These are phyloP conservation scores for Geotrichum macrosporum DNA, from an alignment of 1,139 yeast species.

Conservation along the genomic window DNA sequence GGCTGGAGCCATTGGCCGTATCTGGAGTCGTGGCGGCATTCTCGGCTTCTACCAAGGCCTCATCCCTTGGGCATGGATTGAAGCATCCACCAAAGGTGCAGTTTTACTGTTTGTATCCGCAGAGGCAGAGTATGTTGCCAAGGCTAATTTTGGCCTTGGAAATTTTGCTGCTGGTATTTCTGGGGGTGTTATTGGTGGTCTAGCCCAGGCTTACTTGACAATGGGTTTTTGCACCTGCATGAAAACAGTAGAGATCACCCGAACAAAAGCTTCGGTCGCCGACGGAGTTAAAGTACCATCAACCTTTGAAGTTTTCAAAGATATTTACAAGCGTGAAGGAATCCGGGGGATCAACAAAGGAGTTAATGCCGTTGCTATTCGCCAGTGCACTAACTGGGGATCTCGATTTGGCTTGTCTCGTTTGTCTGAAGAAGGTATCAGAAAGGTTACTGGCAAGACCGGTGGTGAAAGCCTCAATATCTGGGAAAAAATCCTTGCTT, in stretches of 20 bases:
- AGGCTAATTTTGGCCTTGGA: slow-evolving; percentile 53
- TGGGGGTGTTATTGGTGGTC: slow-evolving; percentile 94
- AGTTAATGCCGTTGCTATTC: slow-evolving; percentile 95
- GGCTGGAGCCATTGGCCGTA: slow-evolving; percentile 62
- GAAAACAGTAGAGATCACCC: slow-evolving; percentile 96
- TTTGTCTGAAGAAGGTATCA: slow-evolving; percentile 81
- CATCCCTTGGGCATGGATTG: slow-evolving; percentile 99
- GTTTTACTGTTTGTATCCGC: slow-evolving; percentile 90
- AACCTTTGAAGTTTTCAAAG: slow-evolving; percentile 79
- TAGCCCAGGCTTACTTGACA: slow-evolving; percentile 91
- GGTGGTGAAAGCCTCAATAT: slow-evolving; percentile 58
- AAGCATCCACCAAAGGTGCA: slow-evolving; percentile 98
- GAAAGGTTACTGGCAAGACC: slow-evolving; percentile 56
- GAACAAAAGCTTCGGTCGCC: slow-evolving; percentile 55
- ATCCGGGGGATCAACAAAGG: slow-evolving; percentile 93
- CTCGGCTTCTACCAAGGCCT: slow-evolving; percentile 93
- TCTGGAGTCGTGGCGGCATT: slow-evolving; percentile 91
- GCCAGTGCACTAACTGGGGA: slow-evolving; percentile 99
- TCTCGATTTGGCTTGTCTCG: slow-evolving; percentile 91
- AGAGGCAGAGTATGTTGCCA: slow-evolving; percentile 80
- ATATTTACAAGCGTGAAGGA: slow-evolving; percentile 80
- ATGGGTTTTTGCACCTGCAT: slow-evolving; percentile 98
- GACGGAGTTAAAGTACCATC: slow-evolving; percentile 51
- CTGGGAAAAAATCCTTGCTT: slow-evolving; percentile 76
- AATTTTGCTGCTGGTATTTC: slow-evolving; percentile 83